Conservation (phyloP, 163 green algal species). For the Coccomyxa subellipsoidea region DNA sequence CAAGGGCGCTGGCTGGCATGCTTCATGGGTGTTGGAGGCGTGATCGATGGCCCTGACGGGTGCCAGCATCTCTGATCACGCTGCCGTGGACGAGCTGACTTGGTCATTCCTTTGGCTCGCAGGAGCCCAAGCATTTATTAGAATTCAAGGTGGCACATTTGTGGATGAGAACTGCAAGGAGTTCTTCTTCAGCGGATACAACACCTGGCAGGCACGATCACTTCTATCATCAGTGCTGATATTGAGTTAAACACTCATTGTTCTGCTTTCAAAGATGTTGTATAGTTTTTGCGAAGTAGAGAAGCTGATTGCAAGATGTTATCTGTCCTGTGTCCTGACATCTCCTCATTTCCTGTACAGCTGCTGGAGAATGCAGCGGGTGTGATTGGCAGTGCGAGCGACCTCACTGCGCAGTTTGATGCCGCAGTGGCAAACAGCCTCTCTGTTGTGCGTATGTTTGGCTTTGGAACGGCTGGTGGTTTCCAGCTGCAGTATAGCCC, state of each 20-base stretch:
- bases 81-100: too few relatives aligned
- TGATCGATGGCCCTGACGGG: not conserved
- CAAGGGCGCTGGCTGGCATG: too few relatives aligned
- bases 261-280: too few relatives aligned
- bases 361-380: conserved; percentile 15
- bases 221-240: not conserved
- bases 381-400: not conserved
- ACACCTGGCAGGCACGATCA: conserved; percentile 11
- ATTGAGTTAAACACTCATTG: too few relatives aligned
- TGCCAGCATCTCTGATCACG: too few relatives aligned
- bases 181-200: conserved; percentile 18
- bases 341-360: not conserved
- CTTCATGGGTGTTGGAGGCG: too few relatives aligned
- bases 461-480: not conserved
- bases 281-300: too few relatives aligned
- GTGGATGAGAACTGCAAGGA: conserved; percentile 15
- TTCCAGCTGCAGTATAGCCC: not conserved
- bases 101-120: not conserved
- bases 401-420: conserved; percentile 8
- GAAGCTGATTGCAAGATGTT: too few relatives aligned
- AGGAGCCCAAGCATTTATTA: conserved; percentile 7
- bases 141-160: not conserved
- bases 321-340: too few relatives aligned
- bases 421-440: conserved; percentile 1
- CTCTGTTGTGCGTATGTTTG: conserved; percentile 12